Conservation (phyloP, 1,284 basidiomycete species). For the Omphalotus olearius region DNA sequence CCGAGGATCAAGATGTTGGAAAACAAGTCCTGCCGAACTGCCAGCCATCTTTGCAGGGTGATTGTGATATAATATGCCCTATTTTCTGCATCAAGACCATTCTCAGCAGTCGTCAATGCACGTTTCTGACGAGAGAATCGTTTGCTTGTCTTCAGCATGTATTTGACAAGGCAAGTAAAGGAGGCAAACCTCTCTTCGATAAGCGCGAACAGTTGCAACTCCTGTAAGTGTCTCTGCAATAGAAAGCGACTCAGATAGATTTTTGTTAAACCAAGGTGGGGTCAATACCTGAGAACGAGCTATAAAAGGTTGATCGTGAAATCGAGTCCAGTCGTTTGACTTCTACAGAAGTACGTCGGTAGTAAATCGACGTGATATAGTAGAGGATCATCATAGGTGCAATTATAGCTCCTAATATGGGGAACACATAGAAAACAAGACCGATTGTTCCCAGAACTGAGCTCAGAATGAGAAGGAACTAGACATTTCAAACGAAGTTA, state of each 20-base stretch:
- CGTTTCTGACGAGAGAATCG: constrained; percentile 28
- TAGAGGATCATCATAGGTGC: constrained; percentile 47
- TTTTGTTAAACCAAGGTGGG: not conserved
- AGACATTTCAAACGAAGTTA: not conserved
- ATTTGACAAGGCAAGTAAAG: not conserved
- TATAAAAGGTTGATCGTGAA: constrained; percentile 61
- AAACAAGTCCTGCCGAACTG: constrained; percentile 58
- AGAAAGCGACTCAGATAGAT: not conserved
- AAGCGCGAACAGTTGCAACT: constrained; percentile 32
- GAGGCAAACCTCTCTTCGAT: constrained; percentile 32
- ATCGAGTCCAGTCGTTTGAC: constrained; percentile 69
- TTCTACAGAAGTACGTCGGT: constrained; percentile 57
- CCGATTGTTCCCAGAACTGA: constrained; percentile 50
- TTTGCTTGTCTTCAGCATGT: not conserved
- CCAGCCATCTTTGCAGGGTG: constrained; percentile 58
- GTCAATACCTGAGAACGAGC: constrained; percentile 30
- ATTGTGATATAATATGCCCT: constrained; percentile 79
- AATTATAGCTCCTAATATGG: constrained; percentile 57
- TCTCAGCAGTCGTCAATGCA: constrained; percentile 46
- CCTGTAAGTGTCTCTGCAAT: constrained; percentile 14
- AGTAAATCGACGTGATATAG: constrained; percentile 44
- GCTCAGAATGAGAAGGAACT: constrained; percentile 44
- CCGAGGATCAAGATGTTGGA: constrained; percentile 71
- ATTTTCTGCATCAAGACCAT: constrained; percentile 70
- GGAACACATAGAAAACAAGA: constrained; percentile 61